A percentile compares a stretch with the other conserved stretches of the same genome.
These are phyloP conservation scores for Harringtonia lauricola DNA, from an alignment of 2,329 filamentous ascomycete genomes.

Conservation along the genomic window DNA sequence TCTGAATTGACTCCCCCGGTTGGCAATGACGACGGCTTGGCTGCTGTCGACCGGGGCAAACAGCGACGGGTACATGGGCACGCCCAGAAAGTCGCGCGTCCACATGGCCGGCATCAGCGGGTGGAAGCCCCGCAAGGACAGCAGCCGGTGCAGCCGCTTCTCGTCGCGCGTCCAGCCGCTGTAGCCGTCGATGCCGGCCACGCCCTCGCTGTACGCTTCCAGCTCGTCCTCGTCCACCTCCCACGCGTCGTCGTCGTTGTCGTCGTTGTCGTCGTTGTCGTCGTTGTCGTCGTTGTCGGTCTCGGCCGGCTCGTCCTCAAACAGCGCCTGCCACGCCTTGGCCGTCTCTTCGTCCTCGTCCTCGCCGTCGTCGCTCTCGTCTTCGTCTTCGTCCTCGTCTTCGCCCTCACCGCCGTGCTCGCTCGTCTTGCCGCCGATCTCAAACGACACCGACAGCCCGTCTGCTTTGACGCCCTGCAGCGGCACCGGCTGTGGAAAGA, in stretches of 20 bases:
- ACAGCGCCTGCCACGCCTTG: not conserved
- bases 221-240: conserved; percentile 10
- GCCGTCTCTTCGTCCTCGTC: not conserved
- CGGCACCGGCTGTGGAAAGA: too few species aligned
- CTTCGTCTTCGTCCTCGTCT: not conserved
- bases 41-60: conserved; percentile 15
- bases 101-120: conserved; percentile 22
- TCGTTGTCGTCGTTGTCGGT: conserved; percentile 3
- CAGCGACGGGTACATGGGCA: conserved; percentile 20
- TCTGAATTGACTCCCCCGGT: conserved; percentile 17
- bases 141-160: conserved; percentile 20
- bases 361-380: not conserved
- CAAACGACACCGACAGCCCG: too few species aligned
- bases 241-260: conserved; percentile 12
- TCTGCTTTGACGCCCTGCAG: too few species aligned
- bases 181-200: conserved; percentile 9
- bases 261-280: conserved; percentile 3
- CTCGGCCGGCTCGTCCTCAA: conserved; percentile 1
- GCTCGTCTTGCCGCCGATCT: too few species aligned
- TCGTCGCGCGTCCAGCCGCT: conserved; percentile 21
- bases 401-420: not conserved
- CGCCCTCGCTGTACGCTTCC: conserved; percentile 10
- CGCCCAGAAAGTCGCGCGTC: conserved; percentile 20
- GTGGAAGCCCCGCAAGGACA: conserved; percentile 22
- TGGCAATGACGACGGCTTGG: conserved; percentile 17